A percentile compares a stretch with the other conserved stretches of the same genome.
Evolutionary conservation across 306 rosid genomes (phyloP).

Genomic region (Vachellia collinsii): DNA sequence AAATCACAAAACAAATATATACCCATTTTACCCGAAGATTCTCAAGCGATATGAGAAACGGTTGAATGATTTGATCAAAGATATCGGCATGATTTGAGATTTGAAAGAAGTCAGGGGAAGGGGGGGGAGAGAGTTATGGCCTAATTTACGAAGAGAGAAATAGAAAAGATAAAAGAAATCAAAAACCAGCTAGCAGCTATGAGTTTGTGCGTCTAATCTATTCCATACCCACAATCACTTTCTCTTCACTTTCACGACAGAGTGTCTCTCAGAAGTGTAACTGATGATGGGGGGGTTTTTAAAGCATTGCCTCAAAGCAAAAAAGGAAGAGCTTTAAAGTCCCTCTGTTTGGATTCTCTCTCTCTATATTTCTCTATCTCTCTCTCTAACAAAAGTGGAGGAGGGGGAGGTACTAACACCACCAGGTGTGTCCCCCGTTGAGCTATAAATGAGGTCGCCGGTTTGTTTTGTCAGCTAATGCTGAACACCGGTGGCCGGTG

Average conservation of each 20-base stretch:
- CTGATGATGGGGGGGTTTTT: conserved; percentile 56
- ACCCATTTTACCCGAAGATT: background rate
- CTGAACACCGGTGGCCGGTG: background rate
- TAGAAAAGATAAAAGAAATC: background rate
- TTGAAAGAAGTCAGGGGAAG: background rate
- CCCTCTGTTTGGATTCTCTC: conserved; percentile 19
- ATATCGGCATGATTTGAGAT: conserved; percentile 57
- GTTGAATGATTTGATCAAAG: conserved; percentile 43
- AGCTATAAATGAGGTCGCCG: conserved; percentile 43
- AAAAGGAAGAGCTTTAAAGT: conserved; percentile 44
- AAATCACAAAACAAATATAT: background rate
- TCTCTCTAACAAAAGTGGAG: conserved; percentile 34
- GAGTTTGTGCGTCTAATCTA: background rate
- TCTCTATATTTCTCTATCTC: conserved; percentile 19
- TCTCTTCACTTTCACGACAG: background rate
- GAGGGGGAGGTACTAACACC: conserved; percentile 41
- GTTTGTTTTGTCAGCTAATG: conserved; percentile 7
- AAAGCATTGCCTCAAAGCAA: conserved; percentile 48
- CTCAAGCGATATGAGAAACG: conserved; percentile 46
- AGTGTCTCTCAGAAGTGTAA: conserved; percentile 49
- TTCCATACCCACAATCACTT: background rate
- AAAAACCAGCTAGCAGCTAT: background rate
- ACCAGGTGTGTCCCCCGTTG: conserved; percentile 44
- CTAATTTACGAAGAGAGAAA: background rate
- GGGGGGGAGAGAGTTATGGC: conserved; percentile 51